phyloP scores from a whole-genome alignment of 2,329 filamentous ascomycete species.

The Dactylellina cionopaga region DNA sequence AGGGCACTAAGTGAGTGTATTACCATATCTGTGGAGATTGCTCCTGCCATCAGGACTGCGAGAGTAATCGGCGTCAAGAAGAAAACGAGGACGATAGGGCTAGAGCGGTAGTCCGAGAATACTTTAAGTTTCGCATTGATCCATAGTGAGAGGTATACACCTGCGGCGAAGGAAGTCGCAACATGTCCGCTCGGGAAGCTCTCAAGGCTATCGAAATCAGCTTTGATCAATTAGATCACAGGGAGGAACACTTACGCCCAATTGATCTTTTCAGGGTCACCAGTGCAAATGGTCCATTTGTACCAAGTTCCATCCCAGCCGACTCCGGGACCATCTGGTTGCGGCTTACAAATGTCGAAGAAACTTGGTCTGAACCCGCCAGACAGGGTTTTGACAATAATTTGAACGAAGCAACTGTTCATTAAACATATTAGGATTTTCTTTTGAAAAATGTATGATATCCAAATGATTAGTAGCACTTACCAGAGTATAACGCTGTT shows the following conservation, averaged over 20 bases:
- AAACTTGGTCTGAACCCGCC: slow-evolving; percentile 32
- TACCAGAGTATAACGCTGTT: slow-evolving; percentile 47
- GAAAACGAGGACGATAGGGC: slow-evolving; percentile 34
- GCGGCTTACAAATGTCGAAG: slow-evolving; percentile 36
- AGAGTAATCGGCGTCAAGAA: slow-evolving; percentile 30
- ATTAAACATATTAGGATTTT: neutral
- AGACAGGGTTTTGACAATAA: slow-evolving; percentile 30
- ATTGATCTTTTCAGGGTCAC: slow-evolving; percentile 29
- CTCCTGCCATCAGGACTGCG: slow-evolving; percentile 36
- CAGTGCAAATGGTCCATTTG: slow-evolving; percentile 40
- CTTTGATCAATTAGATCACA: neutral
- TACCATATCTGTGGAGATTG: slow-evolving; percentile 48
- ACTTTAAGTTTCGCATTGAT: slow-evolving; percentile 46
- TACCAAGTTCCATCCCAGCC: slow-evolving; percentile 44
- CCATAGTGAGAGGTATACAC: slow-evolving; percentile 33
- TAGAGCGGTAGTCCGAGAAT: slow-evolving; percentile 34
- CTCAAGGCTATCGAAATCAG: slow-evolving; percentile 10
- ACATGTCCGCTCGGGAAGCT: slow-evolving; percentile 48
- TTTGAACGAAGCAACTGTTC: slow-evolving; percentile 38
- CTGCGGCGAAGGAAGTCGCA: slow-evolving; percentile 41
- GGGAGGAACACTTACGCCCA: slow-evolving; percentile 22
- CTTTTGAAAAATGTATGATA: neutral
- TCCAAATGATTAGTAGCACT: neutral
- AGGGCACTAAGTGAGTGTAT: neutral
- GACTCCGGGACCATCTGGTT: slow-evolving; percentile 11